Evolutionary conservation across 495 filamentous ascomycete genomes (phyloP), one percentile per base, ranked within the genome.

Genomic region (Penicillium malachiteum): DNA sequence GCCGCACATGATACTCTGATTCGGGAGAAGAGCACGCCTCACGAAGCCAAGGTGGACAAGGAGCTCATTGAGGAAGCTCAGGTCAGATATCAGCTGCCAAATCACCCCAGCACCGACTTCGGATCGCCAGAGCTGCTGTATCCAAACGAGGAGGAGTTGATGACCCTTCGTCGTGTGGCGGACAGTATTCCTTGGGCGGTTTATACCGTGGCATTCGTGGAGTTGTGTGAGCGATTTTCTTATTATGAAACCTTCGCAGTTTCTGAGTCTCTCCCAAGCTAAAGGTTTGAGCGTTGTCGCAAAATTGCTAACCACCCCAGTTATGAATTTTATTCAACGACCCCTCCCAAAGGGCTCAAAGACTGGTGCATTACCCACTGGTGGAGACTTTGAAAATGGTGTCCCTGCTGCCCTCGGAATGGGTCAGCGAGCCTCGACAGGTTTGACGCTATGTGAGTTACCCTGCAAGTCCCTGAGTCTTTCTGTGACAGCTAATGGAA

Each of bases 211-310:
- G 87, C 85, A 17, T 85, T 90, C 58, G 81, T 90, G 46, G 89
- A 92, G 70, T 67, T 90, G 53, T 87, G 83, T 72, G 89, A 92
- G 75, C 85, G 88, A 35, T 89, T 90, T 72, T 87, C 85, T 8
- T 91, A 88, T 75, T 91, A 91, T 65, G 89, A 88, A 50, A 88
- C 86, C 12, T 87, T 82, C 17, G 84, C 82, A 38, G 85, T 91
- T 45, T 88, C 84, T 87, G 76, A 57, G 80, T 71, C 2, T n/a
- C 13, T 9, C 12, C 5, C 14, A 31, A 31, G 16, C 30, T 52
- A 12, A 10, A 34, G 5, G n/a, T 14, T 52, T 16, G 44, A 39
- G 16, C 17, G 8, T 45, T 3, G 35, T 38, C 38, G 18, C 16
- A 43, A 11, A 14, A 7, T 13, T 35, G 3, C 16, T 40, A 8